Evolutionary conservation across 2,329 filamentous ascomycete species (phyloP).

Genomic region (Purpureocillium lavendulum): DNA sequence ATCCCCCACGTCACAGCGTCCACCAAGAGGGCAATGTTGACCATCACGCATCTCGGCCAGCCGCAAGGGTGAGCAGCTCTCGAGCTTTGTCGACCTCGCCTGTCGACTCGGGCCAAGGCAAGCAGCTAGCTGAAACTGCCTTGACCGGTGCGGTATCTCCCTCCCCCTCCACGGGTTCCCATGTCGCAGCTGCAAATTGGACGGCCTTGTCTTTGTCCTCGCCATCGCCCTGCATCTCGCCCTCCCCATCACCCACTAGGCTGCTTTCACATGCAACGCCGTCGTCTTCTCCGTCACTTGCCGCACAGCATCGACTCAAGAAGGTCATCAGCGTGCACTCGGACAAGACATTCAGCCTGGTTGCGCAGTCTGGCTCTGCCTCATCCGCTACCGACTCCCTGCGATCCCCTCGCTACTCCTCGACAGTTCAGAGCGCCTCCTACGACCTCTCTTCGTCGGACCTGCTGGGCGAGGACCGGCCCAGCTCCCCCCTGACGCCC

Average conservation of each 20-base stretch:
- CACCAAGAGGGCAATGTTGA: too few species aligned
- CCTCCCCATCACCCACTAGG: neutral
- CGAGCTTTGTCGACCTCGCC: too few species aligned
- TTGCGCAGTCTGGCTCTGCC: constrained; percentile 22
- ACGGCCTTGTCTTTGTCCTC: constrained; percentile 3
- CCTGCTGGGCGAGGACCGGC: constrained; percentile 37
- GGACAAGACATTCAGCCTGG: constrained; percentile 51
- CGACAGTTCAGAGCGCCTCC: constrained; percentile 37
- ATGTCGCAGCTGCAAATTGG: neutral
- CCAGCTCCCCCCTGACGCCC: constrained; percentile 40
- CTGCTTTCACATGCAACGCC: neutral
- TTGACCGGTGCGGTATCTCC: too few species aligned
- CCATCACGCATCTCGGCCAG: too few species aligned
- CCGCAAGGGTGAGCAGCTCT: too few species aligned
- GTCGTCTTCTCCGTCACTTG: constrained; percentile 13
- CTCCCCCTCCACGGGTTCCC: too few species aligned
- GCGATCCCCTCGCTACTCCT: constrained; percentile 33
- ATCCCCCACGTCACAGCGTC: too few species aligned
- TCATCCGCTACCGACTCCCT: constrained; percentile 21
- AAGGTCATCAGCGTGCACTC: constrained; percentile 42
- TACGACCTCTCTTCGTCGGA: constrained; percentile 39
- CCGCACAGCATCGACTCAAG: constrained; percentile 17
- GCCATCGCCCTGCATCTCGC: constrained; percentile 1
- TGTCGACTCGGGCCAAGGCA: too few species aligned
- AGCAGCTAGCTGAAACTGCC: too few species aligned